Evolutionary conservation across 176 grass and related monocot species (phyloP).

Genomic region (sorghum (Sorghum bicolor)): Sorghum_bicolor_NCBIv3 NC_012871.2:23743501-23744000

Average conservation of each 20-base stretch:
- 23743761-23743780: conserved; percentile 44
- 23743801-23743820: conserved; percentile 69
- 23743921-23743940: conserved; percentile 73
- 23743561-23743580: conserved; percentile 85
- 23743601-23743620: conserved; percentile 87
- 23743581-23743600: conserved; percentile 94
- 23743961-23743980: conserved; percentile 74
- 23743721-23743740: conserved; percentile 57
- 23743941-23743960: conserved; percentile 86
- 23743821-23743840: conserved; percentile 70
- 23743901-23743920: conserved; percentile 62
- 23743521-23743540: conserved; percentile 92
- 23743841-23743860: conserved; percentile 85
- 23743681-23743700: conserved; percentile 91
- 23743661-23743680: conserved; percentile 67
- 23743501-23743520: conserved; percentile 87
- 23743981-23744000: conserved; percentile 40
- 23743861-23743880: conserved; percentile 67
- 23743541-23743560: conserved; percentile 97
- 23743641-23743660: conserved; percentile 69
- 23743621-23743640: conserved; percentile 91
- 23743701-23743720: conserved; percentile 88
- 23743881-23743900: conserved; percentile 77
- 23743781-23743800: conserved; percentile 73
- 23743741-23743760: conserved; percentile 82